Evolutionary conservation across 805 yeast genomes (phyloP).

Genomic region (Zygotorulaspora chibaensis): DNA sequence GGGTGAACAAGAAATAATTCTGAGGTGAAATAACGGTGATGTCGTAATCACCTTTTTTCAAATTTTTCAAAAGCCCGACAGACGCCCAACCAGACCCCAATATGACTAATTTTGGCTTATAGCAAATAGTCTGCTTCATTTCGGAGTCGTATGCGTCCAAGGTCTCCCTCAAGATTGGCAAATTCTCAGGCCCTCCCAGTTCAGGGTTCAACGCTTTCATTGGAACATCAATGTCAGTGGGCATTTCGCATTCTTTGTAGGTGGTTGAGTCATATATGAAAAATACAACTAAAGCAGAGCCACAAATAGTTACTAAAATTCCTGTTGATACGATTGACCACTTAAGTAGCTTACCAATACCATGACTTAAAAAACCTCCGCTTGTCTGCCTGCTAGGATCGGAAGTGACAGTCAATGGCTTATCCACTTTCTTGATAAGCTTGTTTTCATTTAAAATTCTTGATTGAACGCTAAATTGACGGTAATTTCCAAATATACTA

Average conservation of each 20-base stretch:
- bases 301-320: conserved; percentile 41
- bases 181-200: conserved; percentile 66
- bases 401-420: background rate
- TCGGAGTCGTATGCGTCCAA: conserved; percentile 55
- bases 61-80: conserved; percentile 50
- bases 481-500: background rate
- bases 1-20: conserved; percentile 65
- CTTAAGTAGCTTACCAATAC: conserved; percentile 35
- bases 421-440: conserved; percentile 3
- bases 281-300: conserved; percentile 43
- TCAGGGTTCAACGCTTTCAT: conserved; percentile 50
- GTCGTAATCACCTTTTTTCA: conserved; percentile 53
- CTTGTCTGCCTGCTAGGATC: background rate
- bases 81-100: conserved; percentile 74
- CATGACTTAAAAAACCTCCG: conserved; percentile 11
- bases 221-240: conserved; percentile 47
- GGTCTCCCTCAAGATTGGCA: conserved; percentile 54
- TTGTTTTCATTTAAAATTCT: conserved; percentile 3
- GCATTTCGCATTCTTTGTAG: conserved; percentile 42
- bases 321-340: conserved; percentile 40
- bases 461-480: conserved; percentile 6
- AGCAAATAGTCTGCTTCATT: conserved; percentile 42
- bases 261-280: conserved; percentile 65
- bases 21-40: conserved; percentile 66
- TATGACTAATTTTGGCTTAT: conserved; percentile 54